Evolutionary conservation across 768 basidiomycete genomes (phyloP), one percentile per base, ranked within the genome.

Genomic region (Xerocomellus dryophilus): DNA sequence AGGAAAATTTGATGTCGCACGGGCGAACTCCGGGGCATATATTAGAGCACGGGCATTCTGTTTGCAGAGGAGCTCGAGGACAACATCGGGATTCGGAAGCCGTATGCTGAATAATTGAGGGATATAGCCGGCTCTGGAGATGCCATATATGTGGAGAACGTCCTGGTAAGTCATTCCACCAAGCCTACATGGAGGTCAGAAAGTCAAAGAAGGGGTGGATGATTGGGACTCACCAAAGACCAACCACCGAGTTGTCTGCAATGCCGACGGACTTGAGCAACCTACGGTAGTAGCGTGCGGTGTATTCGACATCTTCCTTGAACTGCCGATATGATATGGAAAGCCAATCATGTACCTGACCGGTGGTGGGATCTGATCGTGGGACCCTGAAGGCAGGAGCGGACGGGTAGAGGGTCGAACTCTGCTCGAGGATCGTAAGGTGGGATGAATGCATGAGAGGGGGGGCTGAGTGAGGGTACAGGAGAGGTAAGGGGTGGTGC

Each of bases 21-120:
- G 70, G 64, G 63, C 66, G 67, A 85, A 86, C 43, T 82, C 78
- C 17, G 80, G 61, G 53, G 89, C 86, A 63, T 80, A 81, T 57
- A 91, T 74, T 51, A 90, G 76, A 25, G 84, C 86, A 59, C 76
- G 74, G 43, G 88, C 84, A 39, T 77, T 70, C 45, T 86, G 83
- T 65, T 74, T 80, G n/a, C 67, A 70, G 44, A 91, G 76, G 20
- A 91, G 76, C 61, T 90, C 87, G 60, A 81, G 81, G 63, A 90
- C 78, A 39, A 90, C 82, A 29, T 74, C 74, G 40, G 87, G 83
- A 59, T 83, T 88, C 18, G 89, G 86, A 27, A 90, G 78, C n/a
- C 85, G 80, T 56, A 90, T 73, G 65, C 86, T 87, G 75, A 90
- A 88, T 15, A 90, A 69, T 58, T 90, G 88, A 1, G 89, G 89